Evolutionary conservation across 31 red algal genomes (phyloP), one percentile per base, ranked within the genome.

Genomic region (Odonthalia washingtoniensis): DNA sequence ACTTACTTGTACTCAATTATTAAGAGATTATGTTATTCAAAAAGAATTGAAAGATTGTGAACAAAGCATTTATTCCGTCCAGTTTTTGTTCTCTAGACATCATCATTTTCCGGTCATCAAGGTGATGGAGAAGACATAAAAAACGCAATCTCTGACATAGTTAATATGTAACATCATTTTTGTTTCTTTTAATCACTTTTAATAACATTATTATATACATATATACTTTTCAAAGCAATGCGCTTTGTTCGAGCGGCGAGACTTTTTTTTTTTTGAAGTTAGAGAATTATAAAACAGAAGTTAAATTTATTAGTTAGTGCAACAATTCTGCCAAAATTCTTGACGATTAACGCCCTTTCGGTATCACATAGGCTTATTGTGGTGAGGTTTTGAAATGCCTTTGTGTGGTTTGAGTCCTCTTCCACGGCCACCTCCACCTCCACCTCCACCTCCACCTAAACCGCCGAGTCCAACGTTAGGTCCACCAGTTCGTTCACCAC

Each of bases 81-180:
- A 14, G 6, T 87, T 92, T 61, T 76, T 65, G 49, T 87, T 92
- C 46, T 37, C 39, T n/a, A 84, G 49, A 40, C 90, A 92, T 69
- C 76, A 63, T 27, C 90, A 92, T 46, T 92, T 87, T 35, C 90
- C 90, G 3, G 90, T 92, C 34, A 75, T 92, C 35, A 28, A 45
- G 12, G 21, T 57, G 21, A 21, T 57, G 49, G 49, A 57, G 49
- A 57, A 57, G 49, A 57, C 49, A 57, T 21, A 57, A 9, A 57
- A 14, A 57, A 57, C 21, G 21, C 21, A 57, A 14, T 57, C 49
- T 57, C 21, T 14, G 9, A 9, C 21, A 57, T 14, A 9, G 21
- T 57, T 57, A 14, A 57, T 57, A 57, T 21, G 21, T 9, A 14
- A 57, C 9, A 14, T 57, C 49, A 21, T 57, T 57, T 21, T 14